Conservation (phyloP, 1,284 basidiomycete genomes). For the Cutaneotrichosporon spelunceum region DNA sequence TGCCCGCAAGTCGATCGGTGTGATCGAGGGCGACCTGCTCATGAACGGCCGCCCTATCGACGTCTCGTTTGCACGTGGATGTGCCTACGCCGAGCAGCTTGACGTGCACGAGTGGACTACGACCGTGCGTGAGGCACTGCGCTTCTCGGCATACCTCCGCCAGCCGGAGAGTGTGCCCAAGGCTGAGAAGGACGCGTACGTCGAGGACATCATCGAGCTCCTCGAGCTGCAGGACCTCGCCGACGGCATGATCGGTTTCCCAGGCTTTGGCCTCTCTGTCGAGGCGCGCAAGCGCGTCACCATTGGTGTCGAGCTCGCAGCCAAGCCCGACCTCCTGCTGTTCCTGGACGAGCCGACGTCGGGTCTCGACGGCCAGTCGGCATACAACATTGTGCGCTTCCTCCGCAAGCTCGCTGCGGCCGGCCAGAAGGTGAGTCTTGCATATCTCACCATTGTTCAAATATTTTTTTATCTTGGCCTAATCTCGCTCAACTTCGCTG, state of each 20-base stretch:
- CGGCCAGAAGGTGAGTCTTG: conserved; percentile 57
- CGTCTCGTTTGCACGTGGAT: conserved; percentile 54
- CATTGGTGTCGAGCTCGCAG: conserved; percentile 61
- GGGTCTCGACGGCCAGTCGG: conserved; percentile 60
- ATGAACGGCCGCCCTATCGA: conserved; percentile 57
- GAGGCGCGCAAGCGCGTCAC: conserved; percentile 59
- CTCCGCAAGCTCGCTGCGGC: conserved; percentile 59
- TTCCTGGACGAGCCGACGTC: conserved; percentile 58
- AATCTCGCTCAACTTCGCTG: no score
- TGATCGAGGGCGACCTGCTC: conserved; percentile 54
- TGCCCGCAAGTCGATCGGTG: conserved; percentile 56
- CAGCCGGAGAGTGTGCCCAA: conserved; percentile 56
- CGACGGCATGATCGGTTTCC: conserved; percentile 54
- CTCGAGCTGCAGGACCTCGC: conserved; percentile 56
- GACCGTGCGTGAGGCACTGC: conserved; percentile 60
- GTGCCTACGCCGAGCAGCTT: conserved; percentile 57
- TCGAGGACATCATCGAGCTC: conserved; percentile 57
- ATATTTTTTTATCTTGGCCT: no score
- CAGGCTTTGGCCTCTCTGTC: conserved; percentile 57
- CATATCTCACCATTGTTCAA: no score
- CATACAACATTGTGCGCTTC: conserved; percentile 57
- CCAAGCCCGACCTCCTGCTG: conserved; percentile 58
- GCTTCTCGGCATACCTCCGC: conserved; percentile 60
- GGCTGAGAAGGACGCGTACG: conserved; percentile 57
- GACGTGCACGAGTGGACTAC: conserved; percentile 83